Evolutionary conservation across 2,329 filamentous ascomycete genomes (phyloP), one percentile per base, ranked within the genome.

Genomic region (Drechmeria coniospora): DNA sequence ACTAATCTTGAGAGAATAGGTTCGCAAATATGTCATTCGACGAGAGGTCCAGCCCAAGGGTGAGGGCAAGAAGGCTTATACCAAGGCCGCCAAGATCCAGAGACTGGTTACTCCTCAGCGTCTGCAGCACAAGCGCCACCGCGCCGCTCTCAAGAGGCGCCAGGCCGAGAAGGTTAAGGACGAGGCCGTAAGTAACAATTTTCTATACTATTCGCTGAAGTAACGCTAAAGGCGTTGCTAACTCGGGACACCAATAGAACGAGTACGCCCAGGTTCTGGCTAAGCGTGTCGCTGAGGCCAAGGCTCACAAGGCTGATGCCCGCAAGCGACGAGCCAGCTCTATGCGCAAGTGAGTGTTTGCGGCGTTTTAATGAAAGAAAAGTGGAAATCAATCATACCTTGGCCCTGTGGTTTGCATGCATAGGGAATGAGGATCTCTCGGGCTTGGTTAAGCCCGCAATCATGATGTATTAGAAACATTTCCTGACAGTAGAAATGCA

Each of bases 81-180:
- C 87, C 79, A 98, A 98, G 82, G 90, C 90, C 53, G 90, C 90
- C 63, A 92, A 87, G 75, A 98, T 98, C 68, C 90, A 98, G 78
- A 83, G 90, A 61, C 83, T 98, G 52, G 84, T 98, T 53, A 98
- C 90, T 56, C 90, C 90, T 61, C 90, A 95, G 71, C 90, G 90
- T 63, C 84, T 98, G 57, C 90, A 98, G 76, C 90, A 93, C 80
- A 98, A 95, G 82, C 84, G 90, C 56, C 90, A 95, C 74, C 75
- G 86, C 51, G 69, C 92, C 54, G 87, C 90, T 54, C 79, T 98
- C 68, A 98, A 98, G 84, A 83, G 87, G 63, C 87, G 90, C 64
- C 82, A 84, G 58, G 68, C 86, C 54, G 90, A 98, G 73, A 80
- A 86, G 65, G 75, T 83, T 68, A 94, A 94, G 77, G 90, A 98